Evolutionary conservation across 371 early-diverging fungal species (phyloP), one percentile per base, ranked within the genome.

Genomic region (Lichtheimia corymbifera): DNA sequence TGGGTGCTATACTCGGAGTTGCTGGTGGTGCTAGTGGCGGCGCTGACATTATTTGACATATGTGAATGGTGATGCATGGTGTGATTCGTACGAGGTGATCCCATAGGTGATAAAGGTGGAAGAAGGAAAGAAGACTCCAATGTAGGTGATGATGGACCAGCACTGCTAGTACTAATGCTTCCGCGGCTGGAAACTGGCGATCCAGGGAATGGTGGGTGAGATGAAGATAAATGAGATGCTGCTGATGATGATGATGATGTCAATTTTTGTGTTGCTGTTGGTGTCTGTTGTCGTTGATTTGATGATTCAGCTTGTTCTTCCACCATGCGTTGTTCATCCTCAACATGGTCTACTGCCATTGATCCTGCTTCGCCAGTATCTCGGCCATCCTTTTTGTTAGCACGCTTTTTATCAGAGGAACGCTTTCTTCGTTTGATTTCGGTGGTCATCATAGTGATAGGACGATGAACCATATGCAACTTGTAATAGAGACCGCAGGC

Each of bases 401-500:
- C 20, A 30, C 57, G 30, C 27, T 66, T 58, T 22, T 66, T 53
- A 28, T 57, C 58, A n/a, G 70, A 65, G 3, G 70, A 67, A 40
- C 80, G 73, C 47, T 77, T 75, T 63, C 86, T 71, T 40, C 84
- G 76, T 58, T 82, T 83, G 58, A 85, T 84, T 5, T 84, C 84
- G 2, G 79, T 74, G 3, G 75, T 69, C 71, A 77, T 81, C 82
- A 85, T 79, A 30, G 73, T 77, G 20, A 76, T 71, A 17, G 82
- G 89, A 20, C 89, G 78, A 53, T 83, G 83, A 4, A 77, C 74
- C 40, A 71, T 68, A 67, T 94, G 93, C 2, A 90, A 72, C 61
- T 88, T 88, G 65, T 84, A 87, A 64, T 92, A 93, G 18, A 94
- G 73, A 4, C 92, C 92, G 65, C 93, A 93, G 1, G 92, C 92